Evolutionary conservation across 495 filamentous ascomycete genomes (phyloP).

Genomic region (Xylaria acuta): DNA sequence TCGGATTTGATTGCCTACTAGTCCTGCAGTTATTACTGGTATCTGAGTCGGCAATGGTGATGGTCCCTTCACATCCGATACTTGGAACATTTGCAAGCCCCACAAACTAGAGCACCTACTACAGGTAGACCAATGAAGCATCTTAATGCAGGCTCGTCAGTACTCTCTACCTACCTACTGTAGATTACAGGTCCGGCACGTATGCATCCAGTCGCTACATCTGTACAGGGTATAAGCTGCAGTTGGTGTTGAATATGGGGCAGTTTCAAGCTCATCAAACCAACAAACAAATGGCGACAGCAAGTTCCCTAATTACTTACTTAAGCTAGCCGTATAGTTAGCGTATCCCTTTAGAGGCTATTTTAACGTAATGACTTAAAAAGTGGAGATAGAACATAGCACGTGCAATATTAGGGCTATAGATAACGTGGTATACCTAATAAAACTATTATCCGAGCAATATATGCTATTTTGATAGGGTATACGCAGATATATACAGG

Average conservation of each 20-base stretch:
- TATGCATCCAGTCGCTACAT: neutral
- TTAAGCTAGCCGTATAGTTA: no score
- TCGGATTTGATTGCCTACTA: neutral
- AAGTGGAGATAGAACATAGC: no score
- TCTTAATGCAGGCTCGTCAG: neutral
- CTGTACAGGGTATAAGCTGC: neutral
- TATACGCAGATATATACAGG: no score
- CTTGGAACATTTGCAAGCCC: neutral
- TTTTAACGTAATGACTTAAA: no score
- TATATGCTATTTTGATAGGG: no score
- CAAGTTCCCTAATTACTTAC: neutral
- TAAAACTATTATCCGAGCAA: no score
- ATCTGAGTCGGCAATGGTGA: neutral
- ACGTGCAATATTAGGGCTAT: no score
- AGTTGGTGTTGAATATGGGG: constrained; percentile 13
- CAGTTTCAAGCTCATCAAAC: constrained; percentile 19
- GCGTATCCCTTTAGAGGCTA: no score
- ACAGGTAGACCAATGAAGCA: neutral
- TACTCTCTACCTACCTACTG: neutral
- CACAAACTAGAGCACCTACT: neutral
- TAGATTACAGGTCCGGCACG: constrained; percentile 18
- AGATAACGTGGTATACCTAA: no score
- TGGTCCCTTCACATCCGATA: neutral
- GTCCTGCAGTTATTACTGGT: neutral
- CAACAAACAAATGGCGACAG: neutral